Conservation (phyloP, 129 eudicot species). For the Pulicaria dysenterica region DNA sequence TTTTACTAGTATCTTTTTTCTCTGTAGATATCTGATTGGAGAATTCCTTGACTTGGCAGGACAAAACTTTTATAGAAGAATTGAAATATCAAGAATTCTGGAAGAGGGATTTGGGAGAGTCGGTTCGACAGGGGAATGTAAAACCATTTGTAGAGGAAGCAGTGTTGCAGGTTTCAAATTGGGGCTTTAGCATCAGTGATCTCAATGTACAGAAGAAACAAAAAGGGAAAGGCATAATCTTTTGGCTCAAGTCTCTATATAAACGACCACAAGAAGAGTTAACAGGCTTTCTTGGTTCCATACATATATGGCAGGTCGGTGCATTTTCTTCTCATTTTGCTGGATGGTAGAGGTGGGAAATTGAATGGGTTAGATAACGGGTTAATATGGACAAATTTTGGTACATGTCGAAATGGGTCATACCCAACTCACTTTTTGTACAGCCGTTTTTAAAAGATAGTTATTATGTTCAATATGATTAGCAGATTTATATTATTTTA, state of each 20-base stretch:
- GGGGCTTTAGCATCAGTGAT: conserved; percentile 86
- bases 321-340: conserved; percentile 20
- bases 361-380: background rate
- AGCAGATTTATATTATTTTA: background rate
- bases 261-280: conserved; percentile 48
- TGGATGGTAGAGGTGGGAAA: conserved; percentile 11
- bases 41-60: conserved; percentile 50
- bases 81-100: conserved; percentile 67
- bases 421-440: conserved; percentile 7
- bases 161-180: conserved; percentile 69
- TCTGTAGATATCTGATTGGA: conserved; percentile 27
- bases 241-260: conserved; percentile 66
- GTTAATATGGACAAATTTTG: background rate
- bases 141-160: conserved; percentile 91
- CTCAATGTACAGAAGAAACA: conserved; percentile 56
- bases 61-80: conserved; percentile 59
- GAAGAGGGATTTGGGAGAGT: conserved; percentile 81
- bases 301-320: conserved; percentile 98
- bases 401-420: background rate
- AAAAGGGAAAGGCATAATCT: conserved; percentile 49
- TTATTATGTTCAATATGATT: background rate
- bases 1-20: conserved; percentile 18
- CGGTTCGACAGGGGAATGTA: conserved; percentile 68
- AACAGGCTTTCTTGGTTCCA: conserved; percentile 86
- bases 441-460: background rate